Conservation (phyloP, 2,329 filamentous ascomycete species). For the Cucurbitaria berberidis region DNA sequence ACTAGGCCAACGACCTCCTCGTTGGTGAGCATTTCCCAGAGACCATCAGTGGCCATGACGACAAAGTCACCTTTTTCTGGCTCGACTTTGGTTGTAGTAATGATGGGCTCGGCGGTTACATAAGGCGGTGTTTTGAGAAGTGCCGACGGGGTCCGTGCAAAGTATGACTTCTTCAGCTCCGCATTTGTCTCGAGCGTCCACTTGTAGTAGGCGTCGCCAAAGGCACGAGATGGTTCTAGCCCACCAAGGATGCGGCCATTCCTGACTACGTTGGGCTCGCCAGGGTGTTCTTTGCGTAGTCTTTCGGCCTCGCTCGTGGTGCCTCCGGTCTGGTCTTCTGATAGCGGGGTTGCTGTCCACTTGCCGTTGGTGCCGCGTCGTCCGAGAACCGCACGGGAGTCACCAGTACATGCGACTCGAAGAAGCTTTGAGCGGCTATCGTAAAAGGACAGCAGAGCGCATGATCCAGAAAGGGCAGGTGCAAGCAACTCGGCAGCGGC, state of each 20-base stretch:
- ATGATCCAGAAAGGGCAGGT: conserved; percentile 94
- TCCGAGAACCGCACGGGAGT: conserved; percentile 93
- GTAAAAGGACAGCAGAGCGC: conserved; percentile 94
- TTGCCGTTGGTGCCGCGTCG: conserved; percentile 79
- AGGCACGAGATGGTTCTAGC: conserved; percentile 89
- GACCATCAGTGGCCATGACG: conserved; percentile 92
- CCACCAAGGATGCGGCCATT: conserved; percentile 92
- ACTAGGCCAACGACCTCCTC: conserved; percentile 97
- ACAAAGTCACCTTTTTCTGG: conserved; percentile 92
- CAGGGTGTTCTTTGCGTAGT: conserved; percentile 84
- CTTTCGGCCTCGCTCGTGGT: conserved; percentile 85
- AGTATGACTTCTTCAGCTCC: conserved; percentile 83
- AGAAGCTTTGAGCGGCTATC: conserved; percentile 85
- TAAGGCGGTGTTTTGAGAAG: conserved; percentile 91
- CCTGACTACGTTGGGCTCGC: conserved; percentile 83
- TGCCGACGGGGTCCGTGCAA: conserved; percentile 77
- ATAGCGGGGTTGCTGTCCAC: conserved; percentile 89
- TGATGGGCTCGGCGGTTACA: conserved; percentile 92
- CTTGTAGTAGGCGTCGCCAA: conserved; percentile 96
- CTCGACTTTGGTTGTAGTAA: conserved; percentile 90
- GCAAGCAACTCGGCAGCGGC: conserved; percentile 90
- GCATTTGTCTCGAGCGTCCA: conserved; percentile 87
- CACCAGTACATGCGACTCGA: conserved; percentile 93
- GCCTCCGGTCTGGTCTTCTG: conserved; percentile 90
- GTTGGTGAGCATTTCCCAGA: conserved; percentile 99